Evolutionary conservation across 2,329 filamentous ascomycete genomes (phyloP).

Genomic region (Cladosporium sp.): DNA sequence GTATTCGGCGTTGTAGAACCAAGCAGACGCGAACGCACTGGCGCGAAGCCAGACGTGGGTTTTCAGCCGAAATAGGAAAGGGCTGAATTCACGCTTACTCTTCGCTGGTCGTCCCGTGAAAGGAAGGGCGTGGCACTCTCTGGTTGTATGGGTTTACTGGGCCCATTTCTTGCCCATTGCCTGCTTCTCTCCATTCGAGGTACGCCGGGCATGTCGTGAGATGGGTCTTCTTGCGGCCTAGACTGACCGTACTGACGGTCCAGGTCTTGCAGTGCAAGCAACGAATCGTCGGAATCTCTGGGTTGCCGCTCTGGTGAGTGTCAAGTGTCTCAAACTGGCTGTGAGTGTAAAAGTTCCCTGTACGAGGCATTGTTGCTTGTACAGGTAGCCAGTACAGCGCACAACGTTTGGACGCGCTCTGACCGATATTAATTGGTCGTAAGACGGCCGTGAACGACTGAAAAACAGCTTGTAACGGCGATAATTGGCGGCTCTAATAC

Average conservation of each 20-base stretch:
- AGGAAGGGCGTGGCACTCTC: neutral
- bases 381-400: too few relatives aligned
- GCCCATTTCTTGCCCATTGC: conserved; percentile 28
- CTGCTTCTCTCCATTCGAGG: conserved; percentile 24
- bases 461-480: too few relatives aligned
- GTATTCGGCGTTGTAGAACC: too few relatives aligned
- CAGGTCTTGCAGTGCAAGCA: conserved; percentile 28
- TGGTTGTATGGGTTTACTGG: neutral
- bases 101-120: too few relatives aligned
- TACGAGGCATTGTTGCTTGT: conserved; percentile 18
- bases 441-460: too few relatives aligned
- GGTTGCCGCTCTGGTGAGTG: conserved; percentile 20
- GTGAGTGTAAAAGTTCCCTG: conserved; percentile 24
- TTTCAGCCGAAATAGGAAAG: too few relatives aligned
- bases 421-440: too few relatives aligned
- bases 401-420: too few relatives aligned
- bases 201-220: conserved; percentile 26
- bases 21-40: too few relatives aligned
- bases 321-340: conserved; percentile 22
- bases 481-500: too few relatives aligned
- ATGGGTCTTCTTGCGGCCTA: conserved; percentile 30
- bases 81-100: too few relatives aligned
- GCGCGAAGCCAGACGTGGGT: too few relatives aligned
- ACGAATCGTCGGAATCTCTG: conserved; percentile 19
- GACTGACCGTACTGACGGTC: conserved; percentile 27